Evolutionary conservation across 169 alveolate genomes (phyloP), one percentile per base, ranked within the genome.

Genomic region (Eimeria falciformis): DNA sequence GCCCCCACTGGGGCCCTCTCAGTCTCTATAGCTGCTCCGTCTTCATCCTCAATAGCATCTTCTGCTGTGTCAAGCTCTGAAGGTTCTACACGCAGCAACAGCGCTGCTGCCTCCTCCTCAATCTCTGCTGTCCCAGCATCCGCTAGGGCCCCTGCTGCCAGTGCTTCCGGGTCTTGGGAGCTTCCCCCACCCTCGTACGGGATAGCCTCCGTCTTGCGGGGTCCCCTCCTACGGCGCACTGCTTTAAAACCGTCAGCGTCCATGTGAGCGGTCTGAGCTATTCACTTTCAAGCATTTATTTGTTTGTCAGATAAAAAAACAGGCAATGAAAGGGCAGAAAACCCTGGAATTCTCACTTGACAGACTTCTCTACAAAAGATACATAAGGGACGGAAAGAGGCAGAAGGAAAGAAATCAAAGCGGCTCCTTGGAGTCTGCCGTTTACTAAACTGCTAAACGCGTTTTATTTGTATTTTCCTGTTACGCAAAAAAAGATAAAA

Each of bases 171-270:
- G 73, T 62, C 73, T 62, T 62, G 73, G 73, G 29, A 14, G 37
- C 5, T 29, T 29, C 73, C 73, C 29, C 73, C 73, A n/a, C 73
- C 73, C 73, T 62, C 73, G n/a, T 62, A 62, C 14, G 73, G 73
- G 11, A 62, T n/a, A 14, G 29, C 73, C 25, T 62, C 73, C 14
- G 73, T 12, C 29, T n/a, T 62, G 73, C 73, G 73, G 73, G 73
- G 73, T n/a, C 73, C 73, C 73, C 29, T 62, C 37, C 73, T n/a
- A n/a, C 73, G 73, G 73, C 73, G 73, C 73, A 62, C 73, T 0
- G 73, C 73, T 12, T 12, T 62, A n/a, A 62, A 62, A 9, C 73
- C 73, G 2, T 62, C 73, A 14, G 73, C 2, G 29, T 62, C 73
- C 73, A 62, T 62, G n/a, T n/a, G n/a, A n/a, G n/a, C n/a, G n/a